These are phyloP conservation scores for Pseudopithomyces chartarum DNA, from an alignment of 2,329 filamentous ascomycete species.

Conservation along the genomic window DNA sequence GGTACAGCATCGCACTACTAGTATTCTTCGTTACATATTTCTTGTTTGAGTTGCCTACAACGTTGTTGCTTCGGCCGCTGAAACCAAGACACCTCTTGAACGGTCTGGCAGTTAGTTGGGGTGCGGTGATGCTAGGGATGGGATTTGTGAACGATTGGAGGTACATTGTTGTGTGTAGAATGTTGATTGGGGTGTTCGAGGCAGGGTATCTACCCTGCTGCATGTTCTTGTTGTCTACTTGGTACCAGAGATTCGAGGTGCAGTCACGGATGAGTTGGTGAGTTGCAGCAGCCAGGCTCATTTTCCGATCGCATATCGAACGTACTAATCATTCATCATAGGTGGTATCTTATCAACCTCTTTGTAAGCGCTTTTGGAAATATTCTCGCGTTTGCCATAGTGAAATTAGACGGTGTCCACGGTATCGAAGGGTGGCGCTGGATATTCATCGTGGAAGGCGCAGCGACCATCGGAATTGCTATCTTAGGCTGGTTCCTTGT, in stretches of 20 bases:
- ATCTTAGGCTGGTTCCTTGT: conserved; percentile 43
- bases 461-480: conserved; percentile 38
- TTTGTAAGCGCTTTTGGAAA: conserved; percentile 33
- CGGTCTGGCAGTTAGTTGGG: conserved; percentile 23
- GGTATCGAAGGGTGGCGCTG: conserved; percentile 40
- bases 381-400: conserved; percentile 45
- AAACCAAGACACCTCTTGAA: conserved; percentile 21
- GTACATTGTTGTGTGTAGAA: conserved; percentile 37
- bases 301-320: not conserved
- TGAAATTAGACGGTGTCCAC: conserved; percentile 21
- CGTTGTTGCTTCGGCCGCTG: conserved; percentile 51
- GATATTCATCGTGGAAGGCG: conserved; percentile 34
- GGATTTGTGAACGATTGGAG: conserved; percentile 39
- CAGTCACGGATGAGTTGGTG: conserved; percentile 33
- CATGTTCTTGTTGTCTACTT: conserved; percentile 43
- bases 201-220: conserved; percentile 40
- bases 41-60: conserved; percentile 57
- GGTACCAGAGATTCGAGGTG: conserved; percentile 46
- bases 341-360: conserved; percentile 45
- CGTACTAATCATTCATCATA: conserved; percentile 14
- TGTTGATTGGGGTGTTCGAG: conserved; percentile 33
- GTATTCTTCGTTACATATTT: conserved; percentile 61
- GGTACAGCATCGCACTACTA: conserved; percentile 55
- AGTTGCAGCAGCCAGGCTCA: not conserved
- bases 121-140: conserved; percentile 30